Evolutionary conservation across 1,284 basidiomycete genomes (phyloP).

Genomic region (Cutaneotrichosporon sp.): DNA sequence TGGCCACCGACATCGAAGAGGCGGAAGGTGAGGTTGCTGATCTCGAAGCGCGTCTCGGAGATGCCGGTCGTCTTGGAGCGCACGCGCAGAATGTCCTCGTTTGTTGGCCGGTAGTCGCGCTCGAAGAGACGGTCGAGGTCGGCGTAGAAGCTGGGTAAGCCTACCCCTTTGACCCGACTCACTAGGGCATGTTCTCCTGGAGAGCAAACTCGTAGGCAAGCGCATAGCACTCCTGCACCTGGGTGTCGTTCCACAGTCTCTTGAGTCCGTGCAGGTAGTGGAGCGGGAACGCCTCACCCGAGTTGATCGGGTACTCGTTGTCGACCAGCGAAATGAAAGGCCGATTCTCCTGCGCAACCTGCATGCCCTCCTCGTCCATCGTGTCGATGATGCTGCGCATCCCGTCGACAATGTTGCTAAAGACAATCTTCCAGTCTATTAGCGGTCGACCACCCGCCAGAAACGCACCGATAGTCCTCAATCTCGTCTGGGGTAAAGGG

Average conservation of each 20-base stretch:
- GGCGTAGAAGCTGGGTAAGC: slow-evolving; percentile 66
- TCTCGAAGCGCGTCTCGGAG: slow-evolving; percentile 82
- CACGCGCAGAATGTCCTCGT: slow-evolving; percentile 80
- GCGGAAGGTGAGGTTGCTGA: slow-evolving; percentile 55
- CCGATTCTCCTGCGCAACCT: slow-evolving; percentile 64
- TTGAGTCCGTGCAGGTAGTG: slow-evolving; percentile 67
- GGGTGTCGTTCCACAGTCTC: slow-evolving; percentile 74
- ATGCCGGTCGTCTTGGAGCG: slow-evolving; percentile 80
- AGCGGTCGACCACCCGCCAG: too few species aligned
- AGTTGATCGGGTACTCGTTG: slow-evolving; percentile 68
- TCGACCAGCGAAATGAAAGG: slow-evolving; percentile 64
- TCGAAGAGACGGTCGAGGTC: slow-evolving; percentile 78
- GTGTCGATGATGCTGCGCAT: slow-evolving; percentile 80
- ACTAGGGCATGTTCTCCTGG: slow-evolving; percentile 73
- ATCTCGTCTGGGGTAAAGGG: slow-evolving; percentile 45
- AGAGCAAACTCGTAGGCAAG: slow-evolving; percentile 82
- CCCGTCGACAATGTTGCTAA: slow-evolving; percentile 84
- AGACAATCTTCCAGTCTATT: slow-evolving; percentile 75
- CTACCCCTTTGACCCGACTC: slow-evolving; percentile 40
- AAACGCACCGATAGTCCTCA: slow-evolving; percentile 47
- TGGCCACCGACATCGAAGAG: slow-evolving; percentile 96
- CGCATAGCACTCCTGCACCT: slow-evolving; percentile 70
- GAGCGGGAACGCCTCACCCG: slow-evolving; percentile 74
- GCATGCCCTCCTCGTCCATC: slow-evolving; percentile 82
- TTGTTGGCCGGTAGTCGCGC: slow-evolving; percentile 68